Percentiles rank a stretch among this genome's conserved stretches.
These are phyloP conservation scores for Saturnispora besseyi DNA, from an alignment of 805 yeast genomes.

Conservation along the genomic window DNA sequence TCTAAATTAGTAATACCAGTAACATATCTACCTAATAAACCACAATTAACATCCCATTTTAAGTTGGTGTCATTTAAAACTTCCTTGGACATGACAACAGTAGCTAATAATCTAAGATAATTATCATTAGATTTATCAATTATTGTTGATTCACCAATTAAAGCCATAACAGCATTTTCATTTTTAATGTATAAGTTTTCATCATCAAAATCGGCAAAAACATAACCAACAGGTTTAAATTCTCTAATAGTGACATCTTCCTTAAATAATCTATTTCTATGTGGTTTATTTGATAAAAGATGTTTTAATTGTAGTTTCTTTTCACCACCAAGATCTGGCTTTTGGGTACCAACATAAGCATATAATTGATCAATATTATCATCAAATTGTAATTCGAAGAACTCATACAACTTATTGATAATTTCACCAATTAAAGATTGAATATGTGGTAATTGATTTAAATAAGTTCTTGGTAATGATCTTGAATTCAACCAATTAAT, in stretches of 20 bases:
- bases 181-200: slow-evolving; percentile 32
- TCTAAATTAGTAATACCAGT: slow-evolving; percentile 3
- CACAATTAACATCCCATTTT: slow-evolving; percentile 16
- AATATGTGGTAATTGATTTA: slow-evolving; percentile 17
- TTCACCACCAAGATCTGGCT: not conserved
- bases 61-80: slow-evolving; percentile 21
- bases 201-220: slow-evolving; percentile 56
- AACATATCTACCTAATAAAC: not conserved
- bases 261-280: slow-evolving; percentile 44
- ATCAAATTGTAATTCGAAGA: slow-evolving; percentile 6
- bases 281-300: slow-evolving; percentile 28
- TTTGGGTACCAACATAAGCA: slow-evolving; percentile 2
- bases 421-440: slow-evolving; percentile 3
- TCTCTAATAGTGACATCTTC: slow-evolving; percentile 62
- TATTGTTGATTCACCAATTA: slow-evolving; percentile 24
- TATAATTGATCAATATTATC: slow-evolving; percentile 2
- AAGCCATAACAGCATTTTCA: slow-evolving; percentile 23
- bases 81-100: slow-evolving; percentile 27
- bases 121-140: slow-evolving; percentile 23
- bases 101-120: slow-evolving; percentile 26
- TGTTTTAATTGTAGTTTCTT: slow-evolving; percentile 3
- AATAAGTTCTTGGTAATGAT: slow-evolving; percentile 29
- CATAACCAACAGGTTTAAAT: slow-evolving; percentile 44
- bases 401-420: slow-evolving; percentile 4
- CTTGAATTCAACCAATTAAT: slow-evolving; percentile 51